phyloP scores from a whole-genome alignment of 1,284 basidiomycete species.

The Coniferiporia weirii region DNA sequence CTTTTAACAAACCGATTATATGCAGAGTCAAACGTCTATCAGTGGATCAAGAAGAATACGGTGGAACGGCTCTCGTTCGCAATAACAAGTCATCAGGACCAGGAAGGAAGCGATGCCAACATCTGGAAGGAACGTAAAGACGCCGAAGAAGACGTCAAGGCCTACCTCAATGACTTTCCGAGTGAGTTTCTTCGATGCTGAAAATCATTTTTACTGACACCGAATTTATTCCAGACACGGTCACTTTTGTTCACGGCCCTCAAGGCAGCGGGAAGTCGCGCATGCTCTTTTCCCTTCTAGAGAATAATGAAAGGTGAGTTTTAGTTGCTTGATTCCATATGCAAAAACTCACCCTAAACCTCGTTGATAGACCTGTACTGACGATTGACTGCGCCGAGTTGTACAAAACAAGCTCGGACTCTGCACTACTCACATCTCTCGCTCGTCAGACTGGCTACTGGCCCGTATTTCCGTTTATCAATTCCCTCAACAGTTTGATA shows the following conservation, averaged over 20 bases:
- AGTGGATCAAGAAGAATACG: conserved; percentile 62
- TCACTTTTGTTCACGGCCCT: conserved; percentile 87
- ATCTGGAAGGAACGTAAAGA: conserved; percentile 81
- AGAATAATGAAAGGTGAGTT: conserved; percentile 54
- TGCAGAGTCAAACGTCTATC: conserved; percentile 56
- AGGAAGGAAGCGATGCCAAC: conserved; percentile 11
- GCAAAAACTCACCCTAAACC: not conserved
- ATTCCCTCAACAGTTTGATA: conserved; percentile 80
- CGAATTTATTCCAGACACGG: conserved; percentile 40
- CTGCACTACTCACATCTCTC: conserved; percentile 61
- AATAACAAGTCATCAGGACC: conserved; percentile 11
- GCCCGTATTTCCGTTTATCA: conserved; percentile 87
- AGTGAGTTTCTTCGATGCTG: conserved; percentile 34
- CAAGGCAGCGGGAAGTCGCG: conserved; percentile 85
- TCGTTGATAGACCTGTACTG: conserved; percentile 52
- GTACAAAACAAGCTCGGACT: conserved; percentile 69
- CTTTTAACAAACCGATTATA: not conserved
- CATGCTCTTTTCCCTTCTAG: conserved; percentile 61
- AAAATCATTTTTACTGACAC: not conserved
- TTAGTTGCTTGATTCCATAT: conserved; percentile 1
- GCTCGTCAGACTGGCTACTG: conserved; percentile 86
- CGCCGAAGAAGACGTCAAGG: conserved; percentile 62
- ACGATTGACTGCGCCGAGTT: conserved; percentile 81
- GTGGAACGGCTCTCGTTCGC: conserved; percentile 43
- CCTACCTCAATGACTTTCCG: conserved; percentile 73